Base-by-base conservation (phyloP, 495 filamentous ascomycete genomes). In the Penicillium salamii region DNA sequence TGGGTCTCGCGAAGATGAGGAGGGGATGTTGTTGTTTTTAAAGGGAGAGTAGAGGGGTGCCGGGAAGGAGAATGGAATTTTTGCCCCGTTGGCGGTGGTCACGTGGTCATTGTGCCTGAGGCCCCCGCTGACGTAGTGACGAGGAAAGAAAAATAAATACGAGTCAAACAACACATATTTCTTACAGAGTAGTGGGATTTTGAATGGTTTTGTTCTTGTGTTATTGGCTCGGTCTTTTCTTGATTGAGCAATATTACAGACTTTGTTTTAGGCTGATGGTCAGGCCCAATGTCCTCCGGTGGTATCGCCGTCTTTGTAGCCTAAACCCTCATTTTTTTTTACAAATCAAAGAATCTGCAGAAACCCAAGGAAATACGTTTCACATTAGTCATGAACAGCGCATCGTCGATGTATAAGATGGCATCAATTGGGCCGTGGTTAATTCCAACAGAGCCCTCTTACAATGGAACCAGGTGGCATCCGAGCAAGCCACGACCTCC, bases 401-500 rank as follows among this genome's bases (percentile, higher is more conserved):
- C 35, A 42, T 46, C 21, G n/a, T 42, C 43, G 36, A 35, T 19
- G 18, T 52, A 36, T 29, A 48, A 1, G n/a, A 35, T 36, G 28
- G n/a, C 42, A 24, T 34, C 7, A 2, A 32, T 33, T 35, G 26
- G 26, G 35, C 19, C 28, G 5, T 44, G 12, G 13, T 23, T 9
- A 21, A 19, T 23, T 5, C 20, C 13, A 5, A 19, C 15, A 11
- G n/a, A 18, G 12, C 6, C 11, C 34, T 48, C 39, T 69, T 63
- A 80, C 42, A 91, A 42, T n/a, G 88, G 89, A 53, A 95, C 66
- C 29, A 96, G 77, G 76, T 95, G 89, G 64, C 92, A 97, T 26
- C 92, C 92, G 50, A 97, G 69, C 55, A 92, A 63, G 4, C 92
- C 92, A 58, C 88, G 78, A 7, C 92, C 92, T 38, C 91, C 92